Evolutionary conservation across 306 rosid genomes (phyloP).

Genomic region (Rosa lucieae): DNA sequence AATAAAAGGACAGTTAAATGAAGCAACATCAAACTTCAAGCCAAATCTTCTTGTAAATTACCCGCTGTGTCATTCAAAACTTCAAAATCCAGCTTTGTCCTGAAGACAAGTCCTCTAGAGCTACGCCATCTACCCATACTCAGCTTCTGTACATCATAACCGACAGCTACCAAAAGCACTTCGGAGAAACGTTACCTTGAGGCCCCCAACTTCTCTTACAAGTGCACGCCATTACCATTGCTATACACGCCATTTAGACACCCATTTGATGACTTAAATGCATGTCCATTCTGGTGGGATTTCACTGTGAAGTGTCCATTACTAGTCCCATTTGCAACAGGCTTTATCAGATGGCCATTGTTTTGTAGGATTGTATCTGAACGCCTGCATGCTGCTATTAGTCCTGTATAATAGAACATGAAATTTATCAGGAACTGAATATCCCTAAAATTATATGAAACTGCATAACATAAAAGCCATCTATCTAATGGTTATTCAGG

Average conservation of each 20-base stretch:
- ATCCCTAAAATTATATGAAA: not conserved
- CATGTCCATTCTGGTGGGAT: conserved; percentile 50
- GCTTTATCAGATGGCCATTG: conserved; percentile 37
- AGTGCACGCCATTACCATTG: conserved; percentile 64
- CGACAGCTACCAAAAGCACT: conserved; percentile 49
- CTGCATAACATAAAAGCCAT: not conserved
- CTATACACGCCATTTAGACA: conserved; percentile 50
- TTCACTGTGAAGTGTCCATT: conserved; percentile 49
- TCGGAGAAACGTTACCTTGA: conserved; percentile 25
- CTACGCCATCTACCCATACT: conserved; percentile 66
- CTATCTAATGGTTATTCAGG: not conserved
- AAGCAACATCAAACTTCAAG: conserved; percentile 39
- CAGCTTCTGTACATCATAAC: conserved; percentile 71
- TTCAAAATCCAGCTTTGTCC: conserved; percentile 45
- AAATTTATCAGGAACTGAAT: not conserved
- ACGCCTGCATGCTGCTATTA: conserved; percentile 59
- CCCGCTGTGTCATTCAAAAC: conserved; percentile 65
- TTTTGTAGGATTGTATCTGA: conserved; percentile 28
- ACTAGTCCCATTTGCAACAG: conserved; percentile 33
- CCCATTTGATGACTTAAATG: conserved; percentile 57
- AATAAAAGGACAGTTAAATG: conserved; percentile 28
- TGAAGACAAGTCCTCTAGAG: conserved; percentile 41
- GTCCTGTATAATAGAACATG: conserved; percentile 45
- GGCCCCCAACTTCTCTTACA: conserved; percentile 31
- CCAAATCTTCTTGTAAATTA: conserved; percentile 43